Base-by-base conservation (phyloP, 2,329 filamentous ascomycete species). In the Anthostomella pinea region DNA sequence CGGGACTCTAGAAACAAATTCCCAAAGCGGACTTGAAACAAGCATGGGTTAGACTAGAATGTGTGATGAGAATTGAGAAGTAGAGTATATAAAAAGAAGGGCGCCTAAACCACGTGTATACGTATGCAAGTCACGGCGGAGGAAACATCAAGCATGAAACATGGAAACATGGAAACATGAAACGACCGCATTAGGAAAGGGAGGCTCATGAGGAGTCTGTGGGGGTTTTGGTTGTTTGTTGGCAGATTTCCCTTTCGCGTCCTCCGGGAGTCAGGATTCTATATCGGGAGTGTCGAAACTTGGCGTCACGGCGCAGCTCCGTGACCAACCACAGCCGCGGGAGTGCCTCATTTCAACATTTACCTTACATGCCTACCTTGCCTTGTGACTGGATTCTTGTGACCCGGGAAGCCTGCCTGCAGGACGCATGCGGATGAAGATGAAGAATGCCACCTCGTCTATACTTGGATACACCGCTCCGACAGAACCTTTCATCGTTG, bases 91-190 rank as follows among this genome's bases (percentile, higher is more conserved):
- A 43, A 39, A 46, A 46, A 48, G 39, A 13, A 36, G 41, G 38
- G 46, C 46, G 43, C 40, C 34, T 49, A 49, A 35, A 30, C 32
- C n/a, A 13, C 15, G 29, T 27, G 36, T 19, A 22, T 9, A 21
- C 35, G 28, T 20, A 25, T 33, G 28, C 35, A 37, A 19, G 37
- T 37, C 45, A 50, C 38, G 50, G 50, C 45, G 39, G 39, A 24
- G 29, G 35, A 38, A 37, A 39, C 33, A 38, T 45, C 46, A 52
- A 50, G 48, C 41, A 48, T 47, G 44, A 50, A 50, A 54, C 45
- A 38, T 44, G 29, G 30, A 37, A 30, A 36, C 15, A 41, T 29
- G 28, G n/a, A n/a, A n/a, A n/a, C n/a, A 36, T 41, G 39, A 45
- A 45, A 45, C 31, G 15, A 20, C 22, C 20, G 16, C 18, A 8